A percentile compares a stretch with the other conserved stretches of the same genome.
These are phyloP conservation scores for Lophium mytilinum DNA, from an alignment of 495 filamentous ascomycete genomes.

Conservation along the genomic window DNA sequence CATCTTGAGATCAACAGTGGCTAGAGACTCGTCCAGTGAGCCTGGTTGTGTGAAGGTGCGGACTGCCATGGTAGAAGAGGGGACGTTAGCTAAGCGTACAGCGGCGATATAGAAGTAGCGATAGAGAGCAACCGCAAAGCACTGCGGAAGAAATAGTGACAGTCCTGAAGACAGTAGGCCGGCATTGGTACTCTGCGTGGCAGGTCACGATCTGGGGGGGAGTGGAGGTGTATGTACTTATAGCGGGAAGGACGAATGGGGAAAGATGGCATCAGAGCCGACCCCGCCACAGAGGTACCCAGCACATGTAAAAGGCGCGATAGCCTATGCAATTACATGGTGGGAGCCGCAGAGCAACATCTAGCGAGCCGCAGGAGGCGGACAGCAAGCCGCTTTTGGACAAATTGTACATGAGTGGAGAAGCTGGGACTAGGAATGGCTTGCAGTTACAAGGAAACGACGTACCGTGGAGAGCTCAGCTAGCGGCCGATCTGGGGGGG, in stretches of 20 bases:
- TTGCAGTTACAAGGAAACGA: constrained; percentile 6
- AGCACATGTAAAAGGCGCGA: constrained; percentile 23
- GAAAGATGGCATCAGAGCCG: constrained; percentile 11
- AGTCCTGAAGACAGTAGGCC: constrained; percentile 75
- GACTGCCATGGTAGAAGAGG: constrained; percentile 34
- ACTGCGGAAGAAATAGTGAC: constrained; percentile 87
- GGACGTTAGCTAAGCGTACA: constrained; percentile 52
- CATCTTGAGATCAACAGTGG: constrained; percentile 21
- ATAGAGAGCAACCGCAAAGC: constrained; percentile 76
- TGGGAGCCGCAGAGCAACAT: constrained; percentile 14
- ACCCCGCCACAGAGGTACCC: constrained; percentile 5
- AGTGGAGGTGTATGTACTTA: constrained; percentile 15
- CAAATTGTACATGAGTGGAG: constrained; percentile 14
- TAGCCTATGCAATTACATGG: constrained; percentile 21
- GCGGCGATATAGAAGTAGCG: constrained; percentile 62
- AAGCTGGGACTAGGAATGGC: not conserved
- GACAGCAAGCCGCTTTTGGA: constrained; percentile 21
- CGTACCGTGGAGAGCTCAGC: constrained; percentile 20
- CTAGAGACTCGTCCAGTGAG: constrained; percentile 60
- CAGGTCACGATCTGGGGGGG: constrained; percentile 3
- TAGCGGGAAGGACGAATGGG: constrained; percentile 27
- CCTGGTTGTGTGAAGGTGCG: constrained; percentile 53
- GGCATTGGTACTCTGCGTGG: constrained; percentile 50
- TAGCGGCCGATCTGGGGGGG: not conserved
- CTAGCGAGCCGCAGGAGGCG: constrained; percentile 16